Evolutionary conservation across 2,329 filamentous ascomycete species (phyloP).

Genomic region (Botryotinia convoluta): DNA sequence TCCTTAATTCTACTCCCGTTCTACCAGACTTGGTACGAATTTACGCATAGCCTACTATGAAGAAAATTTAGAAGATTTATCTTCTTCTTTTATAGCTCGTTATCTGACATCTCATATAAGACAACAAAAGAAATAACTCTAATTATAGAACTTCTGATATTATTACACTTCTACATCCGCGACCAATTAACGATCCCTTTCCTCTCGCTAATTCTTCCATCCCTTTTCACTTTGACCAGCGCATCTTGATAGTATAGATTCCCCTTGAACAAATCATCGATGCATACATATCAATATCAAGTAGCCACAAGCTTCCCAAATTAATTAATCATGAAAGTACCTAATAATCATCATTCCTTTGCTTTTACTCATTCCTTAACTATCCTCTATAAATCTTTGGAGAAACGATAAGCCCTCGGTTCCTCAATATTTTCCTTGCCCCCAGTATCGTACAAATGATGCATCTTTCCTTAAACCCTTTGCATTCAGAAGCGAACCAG

Average conservation of each 20-base stretch:
- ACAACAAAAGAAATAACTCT: neutral
- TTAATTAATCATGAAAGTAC: neutral
- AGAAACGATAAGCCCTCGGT: neutral
- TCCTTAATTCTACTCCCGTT: neutral
- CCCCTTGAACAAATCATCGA: neutral
- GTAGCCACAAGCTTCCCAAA: neutral
- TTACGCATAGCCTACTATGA: neutral
- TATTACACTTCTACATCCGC: neutral
- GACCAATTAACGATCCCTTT: neutral
- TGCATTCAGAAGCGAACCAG: neutral
- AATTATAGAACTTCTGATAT: neutral
- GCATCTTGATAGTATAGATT: no score
- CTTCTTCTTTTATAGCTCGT: neutral
- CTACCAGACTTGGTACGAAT: neutral
- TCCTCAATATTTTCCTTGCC: neutral
- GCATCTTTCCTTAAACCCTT: neutral
- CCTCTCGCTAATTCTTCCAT: neutral
- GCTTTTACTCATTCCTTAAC: neutral
- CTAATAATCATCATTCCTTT: neutral
- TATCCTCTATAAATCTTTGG: neutral
- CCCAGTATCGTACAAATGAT: neutral
- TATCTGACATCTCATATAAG: neutral
- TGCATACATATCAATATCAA: neutral
- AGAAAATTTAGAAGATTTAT: rapidly evolving
- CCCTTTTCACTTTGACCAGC: neutral